Evolutionary conservation across 164 flowering plant species (phyloP), one percentile per base, ranked within the genome.

Genomic region (Sextonia rubra): DNA sequence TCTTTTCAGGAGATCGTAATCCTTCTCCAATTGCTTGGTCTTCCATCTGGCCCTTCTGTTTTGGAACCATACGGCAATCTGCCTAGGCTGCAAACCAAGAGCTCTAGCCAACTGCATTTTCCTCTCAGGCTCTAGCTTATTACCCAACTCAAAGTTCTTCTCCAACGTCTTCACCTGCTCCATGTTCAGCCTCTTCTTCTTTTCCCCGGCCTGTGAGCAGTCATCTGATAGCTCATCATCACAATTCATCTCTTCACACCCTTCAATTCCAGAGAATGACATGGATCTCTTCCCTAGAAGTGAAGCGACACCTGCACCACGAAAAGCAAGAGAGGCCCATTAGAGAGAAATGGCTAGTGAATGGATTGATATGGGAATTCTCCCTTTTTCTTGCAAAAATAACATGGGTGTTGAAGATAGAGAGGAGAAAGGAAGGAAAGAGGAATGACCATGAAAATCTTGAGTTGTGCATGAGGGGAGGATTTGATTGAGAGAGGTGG

Each of bases 1-100:
- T 71, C 86, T 72, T 76, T 91, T 91, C 20, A 91, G 91, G 32
- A 85, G 75, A 60, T 88, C 91, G 77, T 90, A 92, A 75, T 92
- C 97, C 78, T 88, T 92, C 86, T 92, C 97, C 69, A 92, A 77
- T 74, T 90, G 90, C 79, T 92, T 92, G 14, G 97, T 92, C 84
- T 92, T 92, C 97, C 97, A 92, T 70, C 97, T 81, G 0, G 97
- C 95, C 65, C 97, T 85, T 70, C 93, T 84, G 82, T 92, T 92
- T 60, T 92, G 95, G 76, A 92, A 92, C 97, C 97, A 90, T 3
- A 92, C 88, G 12, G 95, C 97, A 61, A 92, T 83, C 78, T 92
- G 97, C 71, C 97, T 82, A 20, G 97, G 97, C 64, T 89, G 97
- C 48, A 92, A 81, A 6, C 93, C 93, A 37, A 92, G 91, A 65